Evolutionary conservation across 129 eudicot genomes (phyloP).

Genomic region (Dittrichia graveolens): DNA sequence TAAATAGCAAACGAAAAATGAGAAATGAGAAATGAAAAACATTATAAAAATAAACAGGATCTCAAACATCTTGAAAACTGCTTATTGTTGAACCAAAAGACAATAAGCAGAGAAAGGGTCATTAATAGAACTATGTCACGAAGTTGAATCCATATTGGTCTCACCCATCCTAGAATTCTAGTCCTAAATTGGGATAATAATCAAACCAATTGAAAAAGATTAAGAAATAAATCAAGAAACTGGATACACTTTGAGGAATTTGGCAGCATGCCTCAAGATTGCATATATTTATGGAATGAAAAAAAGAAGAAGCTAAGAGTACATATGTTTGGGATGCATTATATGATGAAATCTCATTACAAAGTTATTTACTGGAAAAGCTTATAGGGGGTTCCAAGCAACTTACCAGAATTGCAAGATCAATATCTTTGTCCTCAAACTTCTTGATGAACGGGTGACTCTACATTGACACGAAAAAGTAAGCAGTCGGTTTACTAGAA

Average conservation of each 20-base stretch:
- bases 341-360: conserved; percentile 17
- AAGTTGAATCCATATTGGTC: too few relatives aligned
- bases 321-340: conserved; percentile 28
- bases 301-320: conserved; percentile 1
- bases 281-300: conserved; percentile 19
- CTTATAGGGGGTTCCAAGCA: conserved; percentile 84
- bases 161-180: background rate
- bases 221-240: background rate
- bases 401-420: conserved; percentile 72
- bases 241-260: conserved; percentile 4
- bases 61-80: too few relatives aligned
- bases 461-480: conserved; percentile 37
- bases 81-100: too few relatives aligned
- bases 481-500: conserved; percentile 16
- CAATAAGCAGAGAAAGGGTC: too few relatives aligned
- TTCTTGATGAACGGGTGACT: conserved; percentile 90
- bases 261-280: conserved; percentile 11
- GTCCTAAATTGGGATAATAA: background rate
- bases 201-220: background rate
- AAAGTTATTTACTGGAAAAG: conserved; percentile 49
- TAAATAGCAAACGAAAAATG: too few relatives aligned
- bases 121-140: background rate
- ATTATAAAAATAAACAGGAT: too few relatives aligned
- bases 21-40: too few relatives aligned
- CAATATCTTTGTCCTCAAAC: conserved; percentile 95